A percentile compares a stretch with the other conserved stretches of the same genome.
These are phyloP conservation scores for Ceriops decandra DNA, from an alignment of 345 rosid genomes.

Conservation along the genomic window DNA sequence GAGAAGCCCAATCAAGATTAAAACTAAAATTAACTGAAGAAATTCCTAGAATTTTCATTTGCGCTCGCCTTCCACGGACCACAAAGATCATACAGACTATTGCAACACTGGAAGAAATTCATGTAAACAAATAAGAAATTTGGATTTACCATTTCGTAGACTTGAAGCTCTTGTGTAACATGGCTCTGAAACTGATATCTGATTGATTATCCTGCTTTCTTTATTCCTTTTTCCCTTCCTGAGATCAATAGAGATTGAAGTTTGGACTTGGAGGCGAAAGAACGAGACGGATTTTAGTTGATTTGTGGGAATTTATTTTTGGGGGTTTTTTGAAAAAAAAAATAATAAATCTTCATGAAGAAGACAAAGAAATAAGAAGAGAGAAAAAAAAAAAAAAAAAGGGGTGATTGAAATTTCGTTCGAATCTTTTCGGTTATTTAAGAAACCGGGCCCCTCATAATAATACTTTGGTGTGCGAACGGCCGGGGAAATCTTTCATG, in stretches of 20 bases:
- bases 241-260: not conserved
- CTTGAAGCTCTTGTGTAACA: constrained; percentile 85
- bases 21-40: not conserved
- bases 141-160: constrained; percentile 72
- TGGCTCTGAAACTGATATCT: constrained; percentile 4
- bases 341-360: too few species aligned
- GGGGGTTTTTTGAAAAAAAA: not conserved
- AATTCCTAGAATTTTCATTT: not conserved
- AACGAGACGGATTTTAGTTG: not conserved
- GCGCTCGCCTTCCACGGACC: too few species aligned
- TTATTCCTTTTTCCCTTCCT: not conserved
- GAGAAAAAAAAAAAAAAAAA: not conserved
- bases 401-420: constrained; percentile 19
- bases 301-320: not conserved
- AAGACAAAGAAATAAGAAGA: constrained; percentile 9
- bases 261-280: not conserved
- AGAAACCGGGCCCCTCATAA: not conserved
- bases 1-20: not conserved
- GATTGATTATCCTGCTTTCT: too few species aligned
- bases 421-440: not conserved
- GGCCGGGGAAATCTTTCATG: not conserved
- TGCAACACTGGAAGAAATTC: not conserved
- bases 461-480: not conserved
- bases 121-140: not conserved
- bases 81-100: too few species aligned